Conservation (phyloP, 176 grass and related monocot species). For the Avena atlantica region DNA sequence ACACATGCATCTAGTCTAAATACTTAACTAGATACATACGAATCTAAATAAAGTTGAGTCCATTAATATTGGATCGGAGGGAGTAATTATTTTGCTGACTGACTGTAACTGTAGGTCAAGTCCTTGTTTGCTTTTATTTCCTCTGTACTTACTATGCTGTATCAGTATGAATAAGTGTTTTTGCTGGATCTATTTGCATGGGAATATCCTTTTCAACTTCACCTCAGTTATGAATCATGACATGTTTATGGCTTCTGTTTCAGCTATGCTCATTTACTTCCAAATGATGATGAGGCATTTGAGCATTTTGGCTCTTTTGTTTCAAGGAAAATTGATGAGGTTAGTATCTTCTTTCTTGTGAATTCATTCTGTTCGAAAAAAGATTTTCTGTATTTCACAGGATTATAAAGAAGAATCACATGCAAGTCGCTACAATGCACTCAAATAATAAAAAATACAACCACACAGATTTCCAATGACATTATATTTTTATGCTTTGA, state of each 20-base stretch:
- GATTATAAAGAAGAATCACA: neutral
- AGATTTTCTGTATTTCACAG: neutral
- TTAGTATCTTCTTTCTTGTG: constrained; percentile 36
- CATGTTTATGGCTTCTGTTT: constrained; percentile 34
- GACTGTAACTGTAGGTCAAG: neutral
- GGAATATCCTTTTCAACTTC: constrained; percentile 25
- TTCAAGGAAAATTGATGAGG: constrained; percentile 86
- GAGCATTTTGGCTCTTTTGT: constrained; percentile 87
- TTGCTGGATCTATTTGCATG: constrained; percentile 14
- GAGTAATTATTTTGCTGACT: neutral
- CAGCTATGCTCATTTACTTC: constrained; percentile 95
- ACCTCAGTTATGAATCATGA: constrained; percentile 19
- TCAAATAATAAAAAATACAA: constrained; percentile 31
- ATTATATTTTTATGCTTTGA: neutral
- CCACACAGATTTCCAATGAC: neutral
- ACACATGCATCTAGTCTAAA: no score
- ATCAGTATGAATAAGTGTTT: constrained; percentile 14
- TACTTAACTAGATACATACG: no score
- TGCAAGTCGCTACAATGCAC: neutral
- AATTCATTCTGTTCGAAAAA: constrained; percentile 15
- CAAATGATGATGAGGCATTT: constrained; percentile 95
- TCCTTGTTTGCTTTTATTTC: constrained; percentile 30
- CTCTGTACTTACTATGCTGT: neutral
- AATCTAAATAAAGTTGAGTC: no score
- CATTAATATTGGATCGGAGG: no score